These are phyloP conservation scores for Zymoseptoria passerinii DNA, from an alignment of 2,329 filamentous ascomycete species.

Conservation along the genomic window DNA sequence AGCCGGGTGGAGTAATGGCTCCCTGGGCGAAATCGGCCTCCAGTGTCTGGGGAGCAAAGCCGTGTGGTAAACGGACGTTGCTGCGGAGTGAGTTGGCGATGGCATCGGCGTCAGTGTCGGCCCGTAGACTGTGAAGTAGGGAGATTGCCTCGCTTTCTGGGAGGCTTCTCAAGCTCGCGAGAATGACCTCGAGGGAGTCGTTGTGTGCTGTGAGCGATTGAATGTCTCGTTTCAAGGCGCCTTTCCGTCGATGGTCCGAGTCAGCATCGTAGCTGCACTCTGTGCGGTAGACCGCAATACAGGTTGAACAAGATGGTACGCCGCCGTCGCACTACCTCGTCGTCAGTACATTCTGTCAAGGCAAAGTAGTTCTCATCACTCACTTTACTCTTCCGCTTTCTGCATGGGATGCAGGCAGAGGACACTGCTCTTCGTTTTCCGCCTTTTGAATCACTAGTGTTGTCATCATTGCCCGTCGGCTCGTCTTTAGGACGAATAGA, in stretches of 20 bases:
- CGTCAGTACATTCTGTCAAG: conserved; percentile 2
- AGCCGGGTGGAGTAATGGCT: conserved; percentile 15
- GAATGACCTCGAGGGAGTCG: conserved; percentile 33
- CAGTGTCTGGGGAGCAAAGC: conserved; percentile 25
- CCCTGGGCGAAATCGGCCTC: conserved; percentile 28
- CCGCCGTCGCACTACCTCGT: conserved; percentile 41
- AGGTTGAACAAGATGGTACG: conserved; percentile 43
- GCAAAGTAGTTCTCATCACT: conserved; percentile 4
- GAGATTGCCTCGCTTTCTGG: conserved; percentile 39
- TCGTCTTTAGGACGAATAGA: conserved; percentile 29
- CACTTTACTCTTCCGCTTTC: conserved; percentile 45
- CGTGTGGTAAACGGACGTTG: conserved; percentile 31
- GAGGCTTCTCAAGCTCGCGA: conserved; percentile 37
- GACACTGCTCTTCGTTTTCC: conserved; percentile 32
- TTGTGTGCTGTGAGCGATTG: conserved; percentile 31
- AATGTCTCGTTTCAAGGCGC: conserved; percentile 35
- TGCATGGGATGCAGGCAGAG: conserved; percentile 42
- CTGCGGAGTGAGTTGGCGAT: conserved; percentile 35
- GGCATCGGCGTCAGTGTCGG: conserved; percentile 32
- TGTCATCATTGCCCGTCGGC: conserved; percentile 14
- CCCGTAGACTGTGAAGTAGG: conserved; percentile 37
- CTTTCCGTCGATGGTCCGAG: conserved; percentile 40
- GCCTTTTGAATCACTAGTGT: conserved; percentile 17
- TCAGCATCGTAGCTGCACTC: conserved; percentile 44
- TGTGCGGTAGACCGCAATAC: conserved; percentile 43